Evolutionary conservation across 331 rosid species (phyloP).

Genomic region (Malus hybrid): DNA sequence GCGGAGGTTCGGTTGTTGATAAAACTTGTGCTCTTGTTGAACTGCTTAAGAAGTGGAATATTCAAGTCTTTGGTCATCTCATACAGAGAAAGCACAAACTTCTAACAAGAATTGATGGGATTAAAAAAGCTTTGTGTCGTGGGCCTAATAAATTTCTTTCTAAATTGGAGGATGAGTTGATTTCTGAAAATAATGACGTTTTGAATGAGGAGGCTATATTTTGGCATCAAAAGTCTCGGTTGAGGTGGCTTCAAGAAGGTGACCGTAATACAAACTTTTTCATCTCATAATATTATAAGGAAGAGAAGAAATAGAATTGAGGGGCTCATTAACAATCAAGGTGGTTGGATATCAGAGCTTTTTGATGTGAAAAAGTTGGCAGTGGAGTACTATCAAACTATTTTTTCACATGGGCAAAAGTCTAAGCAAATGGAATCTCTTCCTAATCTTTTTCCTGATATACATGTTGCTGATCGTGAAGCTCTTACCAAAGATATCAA

Average conservation of each 20-base stretch:
- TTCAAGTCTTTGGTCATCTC: background rate
- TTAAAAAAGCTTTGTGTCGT: background rate
- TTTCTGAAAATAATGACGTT: fast-evolving
- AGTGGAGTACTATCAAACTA: background rate
- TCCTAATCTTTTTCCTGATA: background rate
- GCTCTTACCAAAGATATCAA: background rate
- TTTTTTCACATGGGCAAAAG: too few species aligned
- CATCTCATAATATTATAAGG: background rate
- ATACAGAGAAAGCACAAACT: background rate
- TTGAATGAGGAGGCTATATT: background rate
- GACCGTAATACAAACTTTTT: background rate
- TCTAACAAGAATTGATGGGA: background rate
- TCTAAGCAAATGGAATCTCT: background rate
- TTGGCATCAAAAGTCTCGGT: background rate
- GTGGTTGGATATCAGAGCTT: background rate
- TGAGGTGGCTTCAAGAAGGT: background rate
- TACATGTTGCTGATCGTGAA: background rate
- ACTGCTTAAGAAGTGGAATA: background rate
- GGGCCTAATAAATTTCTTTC: background rate
- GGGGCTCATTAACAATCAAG: background rate
- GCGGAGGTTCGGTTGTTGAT: background rate
- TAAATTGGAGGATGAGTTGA: background rate
- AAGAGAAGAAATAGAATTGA: background rate
- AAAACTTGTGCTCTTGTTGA: background rate
- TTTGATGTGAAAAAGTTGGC: background rate